Base-by-base conservation (phyloP, 495 filamentous ascomycete species). In the Podospora pseudopauciseta region DNA sequence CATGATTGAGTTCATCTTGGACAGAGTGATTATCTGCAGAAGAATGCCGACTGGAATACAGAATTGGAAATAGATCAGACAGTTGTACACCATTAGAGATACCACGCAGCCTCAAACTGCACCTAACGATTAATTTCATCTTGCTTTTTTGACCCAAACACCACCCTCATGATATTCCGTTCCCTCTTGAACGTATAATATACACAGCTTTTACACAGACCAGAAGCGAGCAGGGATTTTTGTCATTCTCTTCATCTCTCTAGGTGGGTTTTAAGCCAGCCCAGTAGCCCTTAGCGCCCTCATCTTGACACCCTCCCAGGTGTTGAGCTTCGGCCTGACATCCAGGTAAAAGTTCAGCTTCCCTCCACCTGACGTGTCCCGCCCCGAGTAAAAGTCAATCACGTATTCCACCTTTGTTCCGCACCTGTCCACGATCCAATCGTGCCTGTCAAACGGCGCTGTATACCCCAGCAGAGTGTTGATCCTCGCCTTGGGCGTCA, bases 321-420 rank as follows among this genome's bases (percentile, higher is more conserved):
- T 89, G 80, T 97, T 97, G 78, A 99, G 71, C 83, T 99, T 99
- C 4, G 95, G 95, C 76, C 95, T 85, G 19, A 98, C 95, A 76
- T 99, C 95, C 67, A 99, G 79, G 78, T 92, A 97, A 77, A 99
- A 99, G 70, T 89, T 96, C 69, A 97, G 78, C 70, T 89, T 90
- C 0, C 80, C 82, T 61, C 84, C 86, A 2, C 86, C 81, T 44
- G 67, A 78, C 53, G 74, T 75, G 61, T 85, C 81, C 71, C 89
- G 91, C 0, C 95, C 95, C 34, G 90, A 86, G 77, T 99, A 99
- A 76, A 98, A 99, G 80, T 99, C 95, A 78, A 99, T 99, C 28
- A 99, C 88, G 76, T 99, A 99, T 75, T 97, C 95, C 55, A 99
- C 80, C 71, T 84, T 84, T 71, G 87, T 90, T n/a, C 93, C 94